These are phyloP conservation scores for Yarrowia hollandica DNA, from an alignment of 805 yeast species.

Conservation along the genomic window DNA sequence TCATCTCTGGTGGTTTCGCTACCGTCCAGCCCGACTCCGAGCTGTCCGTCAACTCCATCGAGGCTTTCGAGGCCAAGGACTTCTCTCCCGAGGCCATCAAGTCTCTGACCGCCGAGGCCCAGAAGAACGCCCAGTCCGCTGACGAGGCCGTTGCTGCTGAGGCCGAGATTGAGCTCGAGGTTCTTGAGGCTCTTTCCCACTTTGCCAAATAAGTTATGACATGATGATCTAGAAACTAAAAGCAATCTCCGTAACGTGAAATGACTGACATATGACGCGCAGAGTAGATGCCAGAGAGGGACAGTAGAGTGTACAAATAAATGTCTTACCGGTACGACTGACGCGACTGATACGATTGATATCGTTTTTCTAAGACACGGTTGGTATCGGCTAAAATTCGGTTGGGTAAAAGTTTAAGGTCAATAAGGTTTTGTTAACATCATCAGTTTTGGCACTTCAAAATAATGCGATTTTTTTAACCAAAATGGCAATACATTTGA, in stretches of 20 bases:
- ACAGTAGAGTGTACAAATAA: no score
- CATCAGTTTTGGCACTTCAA: no score
- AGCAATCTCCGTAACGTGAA: background rate
- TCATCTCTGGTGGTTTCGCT: conserved; percentile 95
- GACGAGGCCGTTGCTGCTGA: conserved; percentile 88
- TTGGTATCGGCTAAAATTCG: no score
- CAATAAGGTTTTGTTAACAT: no score
- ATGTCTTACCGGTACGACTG: no score
- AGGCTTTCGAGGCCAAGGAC: conserved; percentile 88
- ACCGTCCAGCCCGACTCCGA: conserved; percentile 93
- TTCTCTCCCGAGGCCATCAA: conserved; percentile 79
- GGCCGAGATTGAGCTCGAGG: conserved; percentile 94
- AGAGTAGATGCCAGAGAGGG: no score
- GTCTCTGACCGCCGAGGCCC: conserved; percentile 85
- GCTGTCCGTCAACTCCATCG: conserved; percentile 87
- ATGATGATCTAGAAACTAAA: conserved; percentile 11
- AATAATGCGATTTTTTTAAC: no score
- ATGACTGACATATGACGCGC: no score
- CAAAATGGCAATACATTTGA: no score
- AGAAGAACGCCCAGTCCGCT: conserved; percentile 79
- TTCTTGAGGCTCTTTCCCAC: conserved; percentile 87
- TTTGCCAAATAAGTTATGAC: conserved; percentile 59
- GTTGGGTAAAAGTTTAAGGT: no score
- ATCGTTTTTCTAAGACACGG: no score
- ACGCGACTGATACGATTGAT: no score